Evolutionary conservation across 2,329 filamentous ascomycete species (phyloP).

Genomic region (Sphaerulina musiva): DNA sequence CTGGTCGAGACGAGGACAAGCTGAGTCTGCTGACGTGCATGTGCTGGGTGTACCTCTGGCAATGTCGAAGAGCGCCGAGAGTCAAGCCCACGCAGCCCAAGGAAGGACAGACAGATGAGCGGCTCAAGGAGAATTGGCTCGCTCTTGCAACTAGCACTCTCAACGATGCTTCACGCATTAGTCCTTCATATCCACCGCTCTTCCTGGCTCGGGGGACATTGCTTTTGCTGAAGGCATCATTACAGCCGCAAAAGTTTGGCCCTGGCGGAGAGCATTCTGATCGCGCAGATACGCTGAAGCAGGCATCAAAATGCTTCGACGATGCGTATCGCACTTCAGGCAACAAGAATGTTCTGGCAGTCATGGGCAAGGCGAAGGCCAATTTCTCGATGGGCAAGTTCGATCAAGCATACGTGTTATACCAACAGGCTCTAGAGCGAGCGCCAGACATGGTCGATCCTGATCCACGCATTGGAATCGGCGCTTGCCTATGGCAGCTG

Average conservation of each 20-base stretch:
- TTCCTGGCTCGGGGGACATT: slow-evolving; percentile 88
- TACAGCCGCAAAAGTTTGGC: slow-evolving; percentile 66
- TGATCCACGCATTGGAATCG: slow-evolving; percentile 91
- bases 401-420: slow-evolving; percentile 71
- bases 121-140: slow-evolving; percentile 89
- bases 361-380: slow-evolving; percentile 81
- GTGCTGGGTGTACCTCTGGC: slow-evolving; percentile 87
- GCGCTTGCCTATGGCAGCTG: slow-evolving; percentile 94
- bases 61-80: slow-evolving; percentile 73
- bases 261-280: slow-evolving; percentile 60
- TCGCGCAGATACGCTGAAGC: slow-evolving; percentile 68
- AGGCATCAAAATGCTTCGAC: slow-evolving; percentile 88
- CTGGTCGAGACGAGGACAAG: slow-evolving; percentile 68
- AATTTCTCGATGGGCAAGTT: slow-evolving; percentile 83
- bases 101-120: slow-evolving; percentile 53
- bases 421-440: slow-evolving; percentile 79
- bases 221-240: slow-evolving; percentile 76
- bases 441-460: slow-evolving; percentile 86
- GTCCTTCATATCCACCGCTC: slow-evolving; percentile 83
- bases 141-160: slow-evolving; percentile 83
- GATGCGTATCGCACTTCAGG: slow-evolving; percentile 81
- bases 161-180: slow-evolving; percentile 92
- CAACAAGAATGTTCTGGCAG: slow-evolving; percentile 83
- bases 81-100: slow-evolving; percentile 54
- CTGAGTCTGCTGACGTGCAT: slow-evolving; percentile 76